Evolutionary conservation across 2,329 filamentous ascomycete genomes (phyloP).

Genomic region (Cryphonectria japonica): DNA sequence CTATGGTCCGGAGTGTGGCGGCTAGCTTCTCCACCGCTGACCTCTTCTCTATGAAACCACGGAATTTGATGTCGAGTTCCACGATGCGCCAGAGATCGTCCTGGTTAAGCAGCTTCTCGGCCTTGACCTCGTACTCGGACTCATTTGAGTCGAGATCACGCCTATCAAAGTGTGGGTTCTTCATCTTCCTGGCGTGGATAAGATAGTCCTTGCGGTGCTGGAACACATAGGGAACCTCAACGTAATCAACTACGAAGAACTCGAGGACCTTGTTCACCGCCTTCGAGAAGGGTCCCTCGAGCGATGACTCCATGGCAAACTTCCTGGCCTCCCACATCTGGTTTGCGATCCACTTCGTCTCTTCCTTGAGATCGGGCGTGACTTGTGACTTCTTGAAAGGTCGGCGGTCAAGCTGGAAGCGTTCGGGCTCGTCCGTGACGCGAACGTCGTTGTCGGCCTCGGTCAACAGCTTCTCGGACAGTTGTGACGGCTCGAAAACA

Average conservation of each 20-base stretch:
- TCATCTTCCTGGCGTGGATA: slow-evolving; percentile 79
- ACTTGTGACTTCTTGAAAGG: slow-evolving; percentile 83
- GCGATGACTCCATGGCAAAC: slow-evolving; percentile 60
- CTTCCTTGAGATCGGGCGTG: slow-evolving; percentile 74
- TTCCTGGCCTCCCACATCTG: slow-evolving; percentile 88
- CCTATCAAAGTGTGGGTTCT: slow-evolving; percentile 58
- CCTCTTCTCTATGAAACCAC: slow-evolving; percentile 88
- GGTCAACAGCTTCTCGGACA: slow-evolving; percentile 91
- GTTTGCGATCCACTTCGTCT: slow-evolving; percentile 89
- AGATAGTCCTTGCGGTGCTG: slow-evolving; percentile 98
- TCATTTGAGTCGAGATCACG: slow-evolving; percentile 65
- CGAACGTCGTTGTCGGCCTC: slow-evolving; percentile 94
- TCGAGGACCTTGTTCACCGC: slow-evolving; percentile 91
- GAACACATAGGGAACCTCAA: slow-evolving; percentile 96
- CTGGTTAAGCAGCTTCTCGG: slow-evolving; percentile 88
- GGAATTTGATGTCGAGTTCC: slow-evolving; percentile 93
- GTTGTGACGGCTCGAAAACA: slow-evolving; percentile 95
- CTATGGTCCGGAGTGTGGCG: slow-evolving; percentile 68
- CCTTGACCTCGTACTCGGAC: slow-evolving; percentile 73
- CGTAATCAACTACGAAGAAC: slow-evolving; percentile 92
- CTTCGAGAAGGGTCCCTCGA: slow-evolving; percentile 82
- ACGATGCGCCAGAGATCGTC: slow-evolving; percentile 95
- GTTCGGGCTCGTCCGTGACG: slow-evolving; percentile 85
- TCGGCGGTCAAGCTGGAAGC: slow-evolving; percentile 89
- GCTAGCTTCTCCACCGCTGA: slow-evolving; percentile 81